Evolutionary conservation across 257 asterid genomes (phyloP).

Genomic region (Hygrophila difformis): DNA sequence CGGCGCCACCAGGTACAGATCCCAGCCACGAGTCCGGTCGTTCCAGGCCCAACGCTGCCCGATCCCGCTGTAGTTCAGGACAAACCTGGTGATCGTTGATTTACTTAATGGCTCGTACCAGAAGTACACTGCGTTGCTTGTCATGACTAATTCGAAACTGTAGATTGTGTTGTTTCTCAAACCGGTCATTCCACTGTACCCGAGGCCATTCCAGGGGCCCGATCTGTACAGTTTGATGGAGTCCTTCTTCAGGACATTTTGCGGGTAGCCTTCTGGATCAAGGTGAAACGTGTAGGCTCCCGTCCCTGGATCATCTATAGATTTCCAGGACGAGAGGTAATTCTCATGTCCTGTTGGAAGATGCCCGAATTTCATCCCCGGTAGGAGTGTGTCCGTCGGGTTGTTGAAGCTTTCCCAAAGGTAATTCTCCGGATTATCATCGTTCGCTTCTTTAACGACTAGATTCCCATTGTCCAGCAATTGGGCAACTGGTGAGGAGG

Average conservation of each 20-base stretch:
- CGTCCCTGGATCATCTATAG: conserved; percentile 29
- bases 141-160: neutral
- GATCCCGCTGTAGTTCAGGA: conserved; percentile 14
- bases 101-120: neutral
- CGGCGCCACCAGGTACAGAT: conserved; percentile 7
- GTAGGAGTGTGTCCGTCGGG: conserved; percentile 31
- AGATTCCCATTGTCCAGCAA: too few relatives aligned
- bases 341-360: conserved; percentile 11
- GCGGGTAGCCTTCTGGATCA: conserved; percentile 28
- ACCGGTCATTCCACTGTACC: too few relatives aligned
- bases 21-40: conserved; percentile 22
- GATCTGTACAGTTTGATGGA: too few relatives aligned
- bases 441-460: too few relatives aligned
- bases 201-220: too few relatives aligned
- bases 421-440: too few relatives aligned
- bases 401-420: too few relatives aligned
- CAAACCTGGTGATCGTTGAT: conserved; percentile 5
- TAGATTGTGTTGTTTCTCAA: neutral
- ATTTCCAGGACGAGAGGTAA: conserved; percentile 38
- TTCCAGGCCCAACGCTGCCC: conserved; percentile 21
- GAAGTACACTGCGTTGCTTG: too few relatives aligned
- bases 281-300: conserved; percentile 22
- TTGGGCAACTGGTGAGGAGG: too few relatives aligned
- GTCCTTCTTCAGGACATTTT: conserved; percentile 7
- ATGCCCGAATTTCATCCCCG: conserved; percentile 45